phyloP scores from a whole-genome alignment of 2,329 filamentous ascomycete species.

The Myriosclerotinia curreyana region DNA sequence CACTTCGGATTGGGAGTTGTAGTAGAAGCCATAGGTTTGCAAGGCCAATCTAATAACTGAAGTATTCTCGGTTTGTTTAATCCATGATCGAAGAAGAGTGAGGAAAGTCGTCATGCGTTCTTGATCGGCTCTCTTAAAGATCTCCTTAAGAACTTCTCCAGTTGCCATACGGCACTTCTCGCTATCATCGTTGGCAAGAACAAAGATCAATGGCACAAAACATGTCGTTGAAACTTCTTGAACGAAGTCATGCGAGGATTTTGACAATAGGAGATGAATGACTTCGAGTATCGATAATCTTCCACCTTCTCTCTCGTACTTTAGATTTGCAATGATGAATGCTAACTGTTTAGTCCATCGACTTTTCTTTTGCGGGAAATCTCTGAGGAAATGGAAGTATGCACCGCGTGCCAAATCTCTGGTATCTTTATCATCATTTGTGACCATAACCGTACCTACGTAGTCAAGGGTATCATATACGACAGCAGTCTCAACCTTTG shows the following conservation, averaged over 20 bases:
- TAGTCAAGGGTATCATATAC: constrained; percentile 92
- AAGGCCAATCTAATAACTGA: constrained; percentile 70
- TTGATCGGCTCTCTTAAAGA: constrained; percentile 74
- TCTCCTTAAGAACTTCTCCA: constrained; percentile 71
- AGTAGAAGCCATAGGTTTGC: constrained; percentile 79
- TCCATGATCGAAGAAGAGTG: constrained; percentile 68
- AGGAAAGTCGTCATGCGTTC: constrained; percentile 71
- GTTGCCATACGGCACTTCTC: constrained; percentile 81
- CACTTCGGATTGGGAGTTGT: constrained; percentile 61
- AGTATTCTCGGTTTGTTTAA: constrained; percentile 69
- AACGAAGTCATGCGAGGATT: constrained; percentile 76
- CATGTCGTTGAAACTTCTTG: constrained; percentile 78
- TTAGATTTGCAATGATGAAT: constrained; percentile 86
- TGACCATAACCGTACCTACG: constrained; percentile 89
- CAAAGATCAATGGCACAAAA: constrained; percentile 82
- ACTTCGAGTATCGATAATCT: constrained; percentile 92
- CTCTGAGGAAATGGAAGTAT: constrained; percentile 90
- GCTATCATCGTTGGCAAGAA: constrained; percentile 85
- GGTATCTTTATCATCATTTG: constrained; percentile 85
- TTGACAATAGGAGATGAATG: constrained; percentile 79
- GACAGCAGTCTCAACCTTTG: constrained; percentile 78
- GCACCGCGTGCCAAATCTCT: constrained; percentile 83
- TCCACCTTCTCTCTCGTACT: constrained; percentile 85
- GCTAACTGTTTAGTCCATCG: constrained; percentile 85
- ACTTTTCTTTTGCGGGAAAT: constrained; percentile 89